A percentile compares a stretch with the other conserved stretches of the same genome.
Conservation (phyloP, 306 rosid genomes). For the Purshia tridentata region DNA sequence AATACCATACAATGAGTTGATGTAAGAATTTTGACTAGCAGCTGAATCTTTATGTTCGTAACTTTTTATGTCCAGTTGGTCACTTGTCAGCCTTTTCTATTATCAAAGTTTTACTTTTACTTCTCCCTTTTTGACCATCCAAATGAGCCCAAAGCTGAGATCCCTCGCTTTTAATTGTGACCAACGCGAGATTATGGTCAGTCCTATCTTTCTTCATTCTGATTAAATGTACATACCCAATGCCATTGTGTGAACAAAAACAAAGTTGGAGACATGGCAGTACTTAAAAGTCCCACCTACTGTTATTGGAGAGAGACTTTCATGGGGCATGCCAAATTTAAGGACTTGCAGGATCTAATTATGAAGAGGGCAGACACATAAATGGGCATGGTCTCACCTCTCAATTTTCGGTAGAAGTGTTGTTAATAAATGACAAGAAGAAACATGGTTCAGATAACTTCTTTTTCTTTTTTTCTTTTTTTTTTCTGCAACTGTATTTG, state of each 20-base stretch:
- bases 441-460: neutral
- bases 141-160: slow-evolving; percentile 3
- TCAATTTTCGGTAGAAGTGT: neutral
- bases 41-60: neutral
- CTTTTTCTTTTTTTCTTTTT: neutral
- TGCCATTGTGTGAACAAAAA: neutral
- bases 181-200: neutral
- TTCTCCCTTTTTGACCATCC: neutral
- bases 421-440: neutral
- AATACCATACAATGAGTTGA: neutral
- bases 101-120: neutral
- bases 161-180: neutral
- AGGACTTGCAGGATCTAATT: neutral
- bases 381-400: slow-evolving; percentile 5
- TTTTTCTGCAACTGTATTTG: neutral
- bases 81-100: slow-evolving; percentile 3
- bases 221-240: neutral
- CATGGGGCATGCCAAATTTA: slow-evolving; percentile 14
- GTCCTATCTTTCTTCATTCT: neutral
- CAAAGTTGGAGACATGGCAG: slow-evolving; percentile 10
- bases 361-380: neutral
- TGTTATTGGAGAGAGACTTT: too few relatives aligned
- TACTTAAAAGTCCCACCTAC: neutral
- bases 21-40: neutral
- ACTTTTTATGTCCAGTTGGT: neutral